These are phyloP conservation scores for Fraxinus anomala DNA, from an alignment of 257 asterid species.

Conservation along the genomic window DNA sequence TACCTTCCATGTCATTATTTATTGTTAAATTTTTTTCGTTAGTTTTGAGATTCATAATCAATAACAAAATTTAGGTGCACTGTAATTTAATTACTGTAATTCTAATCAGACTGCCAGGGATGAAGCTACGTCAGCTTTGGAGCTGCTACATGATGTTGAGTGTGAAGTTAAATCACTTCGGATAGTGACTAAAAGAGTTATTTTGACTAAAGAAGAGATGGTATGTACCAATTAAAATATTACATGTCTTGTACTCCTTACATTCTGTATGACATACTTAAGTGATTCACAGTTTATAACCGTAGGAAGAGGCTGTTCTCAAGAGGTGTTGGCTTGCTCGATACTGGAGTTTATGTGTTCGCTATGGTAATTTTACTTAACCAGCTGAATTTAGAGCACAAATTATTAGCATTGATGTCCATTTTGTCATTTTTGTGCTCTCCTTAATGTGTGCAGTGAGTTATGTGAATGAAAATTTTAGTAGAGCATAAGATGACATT, in stretches of 20 bases:
- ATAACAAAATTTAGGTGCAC: neutral
- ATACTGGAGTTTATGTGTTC: neutral
- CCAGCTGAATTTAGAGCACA: conserved; percentile 2
- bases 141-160: conserved; percentile 56
- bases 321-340: neutral
- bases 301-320: neutral
- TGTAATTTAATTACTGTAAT: neutral
- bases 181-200: conserved; percentile 65
- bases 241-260: conserved; percentile 13
- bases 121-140: conserved; percentile 68
- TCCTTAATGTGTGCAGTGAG: neutral
- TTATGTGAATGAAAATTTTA: neutral
- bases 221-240: conserved; percentile 46
- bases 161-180: conserved; percentile 60
- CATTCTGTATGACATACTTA: conserved; percentile 35
- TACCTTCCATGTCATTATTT: conserved; percentile 21
- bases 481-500: neutral
- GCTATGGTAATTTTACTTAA: neutral
- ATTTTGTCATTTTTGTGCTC: neutral
- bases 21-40: neutral
- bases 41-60: neutral
- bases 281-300: conserved; percentile 47
- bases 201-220: conserved; percentile 76
- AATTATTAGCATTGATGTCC: neutral
- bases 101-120: conserved; percentile 62